Conservation (phyloP, 441 rosid genomes). For the Syzygium malaccense region DNA sequence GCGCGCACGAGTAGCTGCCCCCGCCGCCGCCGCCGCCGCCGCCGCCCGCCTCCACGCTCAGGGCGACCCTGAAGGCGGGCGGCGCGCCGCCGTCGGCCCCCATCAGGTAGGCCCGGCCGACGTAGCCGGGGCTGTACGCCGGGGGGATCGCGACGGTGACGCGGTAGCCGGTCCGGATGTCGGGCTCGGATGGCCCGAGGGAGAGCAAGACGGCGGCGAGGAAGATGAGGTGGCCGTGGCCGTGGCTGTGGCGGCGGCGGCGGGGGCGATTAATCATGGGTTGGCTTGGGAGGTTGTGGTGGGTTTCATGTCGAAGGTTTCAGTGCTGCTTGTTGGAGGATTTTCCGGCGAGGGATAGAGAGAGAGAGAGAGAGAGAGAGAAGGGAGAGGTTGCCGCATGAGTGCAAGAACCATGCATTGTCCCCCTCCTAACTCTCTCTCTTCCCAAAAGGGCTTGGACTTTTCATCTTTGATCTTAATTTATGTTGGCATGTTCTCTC, state of each 20-base stretch:
- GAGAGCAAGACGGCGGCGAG: slow-evolving; percentile 18
- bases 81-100: slow-evolving; percentile 20
- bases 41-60: slow-evolving; percentile 50
- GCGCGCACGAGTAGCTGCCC: slow-evolving; percentile 43
- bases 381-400: too few species aligned
- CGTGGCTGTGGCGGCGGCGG: slow-evolving; percentile 12
- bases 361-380: slow-evolving; percentile 15
- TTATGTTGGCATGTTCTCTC: neutral
- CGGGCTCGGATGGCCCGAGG: slow-evolving; percentile 38
- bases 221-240: slow-evolving; percentile 17
- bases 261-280: slow-evolving; percentile 28
- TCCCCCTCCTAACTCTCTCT: neutral
- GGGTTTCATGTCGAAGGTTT: neutral
- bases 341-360: slow-evolving; percentile 14
- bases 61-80: slow-evolving; percentile 53
- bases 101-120: slow-evolving; percentile 67
- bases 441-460: neutral
- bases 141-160: slow-evolving; percentile 46
- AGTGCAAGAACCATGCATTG: neutral
- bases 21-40: slow-evolving; percentile 19
- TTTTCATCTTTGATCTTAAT: neutral
- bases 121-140: slow-evolving; percentile 36
- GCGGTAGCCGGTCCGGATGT: slow-evolving; percentile 35
- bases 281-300: neutral
- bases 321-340: neutral